These are phyloP conservation scores for Debaryomycetaceae sp. DNA, from an alignment of 1,139 yeast genomes.

Conservation along the genomic window DNA sequence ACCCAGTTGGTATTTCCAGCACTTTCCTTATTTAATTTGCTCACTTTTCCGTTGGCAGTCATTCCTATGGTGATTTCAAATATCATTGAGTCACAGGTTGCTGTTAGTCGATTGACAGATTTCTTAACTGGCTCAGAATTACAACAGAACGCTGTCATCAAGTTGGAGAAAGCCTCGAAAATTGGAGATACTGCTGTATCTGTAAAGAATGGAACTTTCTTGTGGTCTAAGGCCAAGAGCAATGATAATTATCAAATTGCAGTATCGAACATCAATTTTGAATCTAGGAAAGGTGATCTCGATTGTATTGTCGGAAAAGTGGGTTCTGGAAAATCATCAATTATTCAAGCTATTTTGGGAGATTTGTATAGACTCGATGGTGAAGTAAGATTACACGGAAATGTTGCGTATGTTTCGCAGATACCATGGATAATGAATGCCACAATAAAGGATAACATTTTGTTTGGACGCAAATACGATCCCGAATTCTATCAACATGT, in stretches of 20 bases:
- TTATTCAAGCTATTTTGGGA: slow-evolving; percentile 81
- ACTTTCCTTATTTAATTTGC: slow-evolving; percentile 75
- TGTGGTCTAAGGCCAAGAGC: slow-evolving; percentile 81
- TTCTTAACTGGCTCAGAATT: slow-evolving; percentile 77
- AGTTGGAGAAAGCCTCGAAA: slow-evolving; percentile 46
- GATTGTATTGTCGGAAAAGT: slow-evolving; percentile 90
- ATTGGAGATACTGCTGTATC: slow-evolving; percentile 69
- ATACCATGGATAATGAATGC: slow-evolving; percentile 95
- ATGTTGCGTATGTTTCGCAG: slow-evolving; percentile 88
- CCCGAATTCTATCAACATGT: slow-evolving; percentile 75
- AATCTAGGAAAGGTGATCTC: slow-evolving; percentile 74
- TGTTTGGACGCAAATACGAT: slow-evolving; percentile 86
- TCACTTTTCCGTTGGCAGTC: slow-evolving; percentile 90
- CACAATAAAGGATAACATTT: slow-evolving; percentile 80
- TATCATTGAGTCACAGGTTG: slow-evolving; percentile 87
- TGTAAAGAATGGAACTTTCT: slow-evolving; percentile 73
- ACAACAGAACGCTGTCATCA: slow-evolving; percentile 72
- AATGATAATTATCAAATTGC: slow-evolving; percentile 66
- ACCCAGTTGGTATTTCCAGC: slow-evolving; percentile 97
- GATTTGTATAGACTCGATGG: slow-evolving; percentile 82
- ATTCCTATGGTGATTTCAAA: slow-evolving; percentile 88
- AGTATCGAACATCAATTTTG: slow-evolving; percentile 63
- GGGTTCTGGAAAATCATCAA: slow-evolving; percentile 89
- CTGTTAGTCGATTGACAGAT: slow-evolving; percentile 68
- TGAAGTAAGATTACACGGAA: slow-evolving; percentile 68